Evolutionary conservation across 441 rosid species (phyloP).

Genomic region (Raphanus hybrid): DNA sequence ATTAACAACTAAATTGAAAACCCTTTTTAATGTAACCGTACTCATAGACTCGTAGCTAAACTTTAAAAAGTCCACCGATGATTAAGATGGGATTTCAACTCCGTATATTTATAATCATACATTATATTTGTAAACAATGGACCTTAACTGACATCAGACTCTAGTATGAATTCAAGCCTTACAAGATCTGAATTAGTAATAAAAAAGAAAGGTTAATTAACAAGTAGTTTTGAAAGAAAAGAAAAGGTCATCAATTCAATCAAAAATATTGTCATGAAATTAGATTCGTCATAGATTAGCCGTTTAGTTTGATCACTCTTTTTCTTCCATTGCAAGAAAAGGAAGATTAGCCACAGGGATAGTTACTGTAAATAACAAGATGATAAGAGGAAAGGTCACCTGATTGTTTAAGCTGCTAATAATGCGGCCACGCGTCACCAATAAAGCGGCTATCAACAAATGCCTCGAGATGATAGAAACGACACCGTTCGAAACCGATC

Average conservation of each 20-base stretch:
- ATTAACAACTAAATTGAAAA: slow-evolving; percentile 10
- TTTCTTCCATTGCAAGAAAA: slow-evolving; percentile 36
- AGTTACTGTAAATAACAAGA: slow-evolving; percentile 16
- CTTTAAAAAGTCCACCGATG: slow-evolving; percentile 15
- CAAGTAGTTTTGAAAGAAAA: slow-evolving; percentile 3
- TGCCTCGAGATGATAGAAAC: slow-evolving; percentile 33
- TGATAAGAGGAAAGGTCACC: slow-evolving; percentile 21
- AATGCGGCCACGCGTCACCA: slow-evolving; percentile 27
- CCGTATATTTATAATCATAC: slow-evolving; percentile 7
- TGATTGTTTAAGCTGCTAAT: slow-evolving; percentile 16
- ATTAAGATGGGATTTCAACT: slow-evolving; percentile 34
- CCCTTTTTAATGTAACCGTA: neutral
- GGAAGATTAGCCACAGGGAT: slow-evolving; percentile 26
- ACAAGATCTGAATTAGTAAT: neutral
- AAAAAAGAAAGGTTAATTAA: neutral
- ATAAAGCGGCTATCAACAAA: slow-evolving; percentile 23
- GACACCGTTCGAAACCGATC: slow-evolving; percentile 32
- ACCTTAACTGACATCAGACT: neutral
- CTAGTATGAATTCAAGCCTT: neutral
- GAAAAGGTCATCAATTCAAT: slow-evolving; percentile 4
- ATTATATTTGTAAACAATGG: no score
- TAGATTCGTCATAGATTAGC: slow-evolving; percentile 9
- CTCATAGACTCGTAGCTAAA: slow-evolving; percentile 12
- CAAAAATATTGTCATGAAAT: neutral
- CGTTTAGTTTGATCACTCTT: slow-evolving; percentile 30